phyloP scores from a whole-genome alignment of 2,329 filamentous ascomycete genomes.

The Microdochium trichocladiopsis region DNA sequence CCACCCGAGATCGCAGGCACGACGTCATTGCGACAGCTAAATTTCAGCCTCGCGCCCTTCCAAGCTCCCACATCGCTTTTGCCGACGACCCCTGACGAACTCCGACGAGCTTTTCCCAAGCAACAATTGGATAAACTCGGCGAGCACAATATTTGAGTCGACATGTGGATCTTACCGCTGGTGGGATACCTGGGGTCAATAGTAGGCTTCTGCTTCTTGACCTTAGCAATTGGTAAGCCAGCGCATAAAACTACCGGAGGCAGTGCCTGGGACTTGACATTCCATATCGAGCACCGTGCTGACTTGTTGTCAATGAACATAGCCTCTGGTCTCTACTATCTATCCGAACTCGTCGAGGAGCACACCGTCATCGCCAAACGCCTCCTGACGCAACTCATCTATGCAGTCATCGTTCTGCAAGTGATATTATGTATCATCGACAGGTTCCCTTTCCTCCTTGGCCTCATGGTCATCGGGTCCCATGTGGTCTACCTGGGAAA shows the following conservation, averaged over 20 bases:
- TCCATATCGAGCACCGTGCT: neutral
- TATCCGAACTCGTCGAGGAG: conserved; percentile 96
- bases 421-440: conserved; percentile 71
- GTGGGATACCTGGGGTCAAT: conserved; percentile 84
- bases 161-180: conserved; percentile 92
- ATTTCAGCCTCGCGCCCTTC: neutral
- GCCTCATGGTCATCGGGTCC: conserved; percentile 67
- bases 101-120: too few species aligned
- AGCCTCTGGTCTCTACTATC: conserved; percentile 97
- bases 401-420: conserved; percentile 70
- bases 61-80: too few species aligned
- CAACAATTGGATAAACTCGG: too few species aligned
- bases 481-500: conserved; percentile 88
- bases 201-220: conserved; percentile 88
- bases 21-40: too few species aligned
- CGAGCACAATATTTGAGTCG: too few species aligned
- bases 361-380: conserved; percentile 90
- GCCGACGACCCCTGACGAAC: too few species aligned
- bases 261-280: neutral
- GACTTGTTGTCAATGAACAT: neutral
- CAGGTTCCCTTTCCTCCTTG: conserved; percentile 72
- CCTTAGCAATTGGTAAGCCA: conserved; percentile 74
- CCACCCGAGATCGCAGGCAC: too few species aligned
- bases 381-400: conserved; percentile 79
- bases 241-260: neutral